A percentile compares a stretch with the other conserved stretches of the same genome.
Evolutionary conservation across 129 eudicot genomes (phyloP).

Genomic region (Glebionis coronaria): DNA sequence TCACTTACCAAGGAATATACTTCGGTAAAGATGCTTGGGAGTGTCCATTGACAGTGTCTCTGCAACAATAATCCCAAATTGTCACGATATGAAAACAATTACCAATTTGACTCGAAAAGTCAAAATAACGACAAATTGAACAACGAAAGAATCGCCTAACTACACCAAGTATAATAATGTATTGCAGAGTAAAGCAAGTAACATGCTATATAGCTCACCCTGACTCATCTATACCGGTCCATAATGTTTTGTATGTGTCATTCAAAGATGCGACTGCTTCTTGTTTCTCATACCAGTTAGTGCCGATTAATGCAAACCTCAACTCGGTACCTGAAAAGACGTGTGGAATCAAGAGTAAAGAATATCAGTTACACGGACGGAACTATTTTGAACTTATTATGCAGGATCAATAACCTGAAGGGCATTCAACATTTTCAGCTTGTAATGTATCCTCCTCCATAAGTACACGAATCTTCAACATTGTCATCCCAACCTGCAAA

Average conservation of each 20-base stretch:
- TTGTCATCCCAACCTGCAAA: slow-evolving; percentile 49
- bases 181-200: slow-evolving; percentile 1
- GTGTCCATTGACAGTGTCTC: slow-evolving; percentile 32
- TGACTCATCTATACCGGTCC: slow-evolving; percentile 42
- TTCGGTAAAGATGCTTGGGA: slow-evolving; percentile 13
- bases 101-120: neutral
- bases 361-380: slow-evolving; percentile 4
- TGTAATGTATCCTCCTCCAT: slow-evolving; percentile 39
- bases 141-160: neutral
- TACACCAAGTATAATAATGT: slow-evolving; percentile 14
- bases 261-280: slow-evolving; percentile 57
- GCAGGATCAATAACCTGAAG: slow-evolving; percentile 42
- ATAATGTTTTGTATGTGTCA: slow-evolving; percentile 58
- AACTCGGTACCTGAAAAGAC: slow-evolving; percentile 50
- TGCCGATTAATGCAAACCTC: slow-evolving; percentile 41
- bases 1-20: slow-evolving; percentile 68
- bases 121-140: neutral
- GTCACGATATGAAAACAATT: slow-evolving; percentile 20
- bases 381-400: too few species aligned
- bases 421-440: slow-evolving; percentile 24
- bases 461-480: slow-evolving; percentile 41
- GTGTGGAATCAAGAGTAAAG: neutral
- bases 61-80: slow-evolving; percentile 26
- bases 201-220: slow-evolving; percentile 40
- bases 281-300: slow-evolving; percentile 48